Base-by-base conservation (phyloP, 768 basidiomycete species). In the Symmetrospora coprosmae region DNA sequence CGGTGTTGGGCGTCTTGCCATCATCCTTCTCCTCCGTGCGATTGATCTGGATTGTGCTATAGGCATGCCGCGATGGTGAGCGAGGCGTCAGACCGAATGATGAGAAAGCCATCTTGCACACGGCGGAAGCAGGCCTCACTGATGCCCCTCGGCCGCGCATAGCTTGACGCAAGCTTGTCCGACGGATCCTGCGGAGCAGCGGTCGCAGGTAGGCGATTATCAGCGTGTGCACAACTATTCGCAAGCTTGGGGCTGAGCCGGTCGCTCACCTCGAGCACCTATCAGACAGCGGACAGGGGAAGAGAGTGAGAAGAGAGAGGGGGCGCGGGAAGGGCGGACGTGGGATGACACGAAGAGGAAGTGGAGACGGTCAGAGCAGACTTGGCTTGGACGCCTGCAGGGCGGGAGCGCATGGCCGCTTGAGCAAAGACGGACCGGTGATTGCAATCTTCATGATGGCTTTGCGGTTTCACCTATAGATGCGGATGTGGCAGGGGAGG, bases 391-490 rank as follows among this genome's bases (percentile, higher is more conserved):
- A n/a, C n/a, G n/a, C n/a, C n/a, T n/a, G n/a, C n/a, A n/a, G n/a
- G n/a, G n/a, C n/a, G n/a, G n/a, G n/a, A n/a, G n/a, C n/a, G n/a
- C n/a, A 51, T 28, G 35, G 30, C 14, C 3, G 50, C 14, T 30
- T 13, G 30, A 35, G 35, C 23, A n/a, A n/a, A 21, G 4, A 37
- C 50, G 34, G 28, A 51, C 50, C 50, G 9, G 50, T 51, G 21
- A 51, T 51, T 51, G 50, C 50, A 19, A 51, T 34, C 50, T 51
- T 51, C 50, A 51, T 51, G 50, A 23, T 51, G 7, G 3, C 28
- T 51, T 14, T 34, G 50, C 23, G 34, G 6, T 17, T 31, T n/a
- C 28, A 19, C 8, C 19, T 45, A 5, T 31, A 47, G 27, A 31
- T 25, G 21, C 14, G 27, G 38, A 39, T 39, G 19, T 47, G 45